Base-by-base conservation (phyloP, 768 basidiomycete species). In the Suillus decipiens region DNA sequence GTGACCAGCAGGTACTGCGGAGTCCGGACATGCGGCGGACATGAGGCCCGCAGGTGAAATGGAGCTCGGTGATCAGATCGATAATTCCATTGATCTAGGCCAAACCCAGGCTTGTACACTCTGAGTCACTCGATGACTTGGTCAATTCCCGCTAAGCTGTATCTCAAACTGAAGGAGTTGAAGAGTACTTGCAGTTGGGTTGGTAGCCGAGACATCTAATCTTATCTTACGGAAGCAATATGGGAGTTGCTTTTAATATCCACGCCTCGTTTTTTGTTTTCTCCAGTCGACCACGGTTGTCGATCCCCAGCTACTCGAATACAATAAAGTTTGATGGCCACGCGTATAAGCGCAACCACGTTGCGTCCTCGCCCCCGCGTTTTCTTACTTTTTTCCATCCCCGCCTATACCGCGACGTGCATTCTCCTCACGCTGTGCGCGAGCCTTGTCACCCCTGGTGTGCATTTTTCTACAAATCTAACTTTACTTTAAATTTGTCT, bases 351-450 rank as follows among this genome's bases (percentile, higher is more conserved):
- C 6, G 41, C 28, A 61, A 47, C 60, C 65, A 61, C 71, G 66
- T 56, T 48, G 53, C 39, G 47, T 10, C 71, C 72, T 67, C 67
- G 65, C 64, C 63, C 56, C 54, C 59, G 67, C 61, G 64, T 56
- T 53, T 61, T 53, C 55, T 17, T 37, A 17, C 28, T 68, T 67
- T 51, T 50, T 50, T 65, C 70, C 67, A 61, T 60, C 64, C 56
- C 67, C 62, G 53, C 59, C 36, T 41, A 28, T 61, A 45, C 42
- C 14, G n/a, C 56, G 56, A 57, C 56, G 17, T 57, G 11, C 61
- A 14, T 24, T 34, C 56, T 39, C 34, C 62, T 43, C 48, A 37
- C 45, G 41, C 47, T 28, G 62, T 60, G 31, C 45, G 37, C 36
- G 42, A 10, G 71, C 66, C 63, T 31, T 50, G 48, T 50, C 48